A percentile compares a stretch with the other conserved stretches of the same genome.
These are phyloP conservation scores for Corynascus novoguineensis DNA, from an alignment of 495 filamentous ascomycete genomes.

Conservation along the genomic window DNA sequence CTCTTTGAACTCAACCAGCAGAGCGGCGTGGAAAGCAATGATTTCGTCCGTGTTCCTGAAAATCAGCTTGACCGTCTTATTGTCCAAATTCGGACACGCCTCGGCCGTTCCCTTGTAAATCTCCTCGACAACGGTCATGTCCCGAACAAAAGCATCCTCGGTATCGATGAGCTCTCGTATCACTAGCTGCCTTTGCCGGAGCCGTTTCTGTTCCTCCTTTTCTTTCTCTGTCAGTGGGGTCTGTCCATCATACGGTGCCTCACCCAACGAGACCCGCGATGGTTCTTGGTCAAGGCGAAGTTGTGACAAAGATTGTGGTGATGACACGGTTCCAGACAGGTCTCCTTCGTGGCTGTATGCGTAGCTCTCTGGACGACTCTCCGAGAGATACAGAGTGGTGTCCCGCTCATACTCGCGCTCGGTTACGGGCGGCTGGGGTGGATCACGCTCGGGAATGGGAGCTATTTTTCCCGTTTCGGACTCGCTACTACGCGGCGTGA, in stretches of 20 bases:
- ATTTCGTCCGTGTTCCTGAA: slow-evolving; percentile 89
- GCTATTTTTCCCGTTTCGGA: slow-evolving; percentile 21
- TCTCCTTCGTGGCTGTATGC: slow-evolving; percentile 32
- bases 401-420: slow-evolving; percentile 21
- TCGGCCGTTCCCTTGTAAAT: slow-evolving; percentile 95
- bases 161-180: slow-evolving; percentile 91
- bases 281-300: slow-evolving; percentile 33
- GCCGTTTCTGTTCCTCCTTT: slow-evolving; percentile 41
- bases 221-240: slow-evolving; percentile 24
- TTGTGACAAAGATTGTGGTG: slow-evolving; percentile 33
- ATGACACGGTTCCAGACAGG: slow-evolving; percentile 24
- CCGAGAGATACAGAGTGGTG: slow-evolving; percentile 35
- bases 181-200: slow-evolving; percentile 62
- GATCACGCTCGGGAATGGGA: slow-evolving; percentile 32
- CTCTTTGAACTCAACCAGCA: slow-evolving; percentile 71
- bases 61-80: slow-evolving; percentile 76
- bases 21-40: slow-evolving; percentile 70
- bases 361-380: slow-evolving; percentile 41
- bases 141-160: slow-evolving; percentile 75
- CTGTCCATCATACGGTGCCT: slow-evolving; percentile 15
- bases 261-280: slow-evolving; percentile 16
- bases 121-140: slow-evolving; percentile 94
- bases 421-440: slow-evolving; percentile 25
- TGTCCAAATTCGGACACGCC: slow-evolving; percentile 69
- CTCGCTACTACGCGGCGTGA: slow-evolving; percentile 26